Base-by-base conservation (phyloP, 2,329 filamentous ascomycete genomes). In the Thelonectria rubi region DNA sequence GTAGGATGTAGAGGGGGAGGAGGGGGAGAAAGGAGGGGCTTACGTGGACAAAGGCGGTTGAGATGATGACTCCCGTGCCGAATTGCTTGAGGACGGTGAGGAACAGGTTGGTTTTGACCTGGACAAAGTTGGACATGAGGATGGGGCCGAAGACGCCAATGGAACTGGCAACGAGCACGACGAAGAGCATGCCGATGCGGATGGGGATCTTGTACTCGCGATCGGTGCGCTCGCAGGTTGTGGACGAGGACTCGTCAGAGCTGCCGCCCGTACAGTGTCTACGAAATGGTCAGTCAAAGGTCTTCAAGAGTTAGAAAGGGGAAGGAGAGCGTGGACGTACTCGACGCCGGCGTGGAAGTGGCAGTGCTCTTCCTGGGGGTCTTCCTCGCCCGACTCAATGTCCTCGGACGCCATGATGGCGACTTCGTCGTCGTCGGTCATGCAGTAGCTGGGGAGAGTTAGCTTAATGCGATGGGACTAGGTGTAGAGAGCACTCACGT, bases 321-420 rank as follows among this genome's bases (percentile, higher is more conserved):
- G 15, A 5, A 7, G 4, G 5, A 15, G 5, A n/a, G 24, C 24
- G 26, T 6, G 26, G 26, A 58, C 86, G 75, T 78, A 91, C 88
- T 91, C 88, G 26, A 93, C 87, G 24, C 90, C 90, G 3, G 89
- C 90, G 69, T 93, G 90, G 75, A 90, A 91, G 71, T 93, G 91
- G 66, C 89, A 92, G 68, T 86, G 81, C 65, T 70, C 65, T 14
- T 68, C 54, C 3, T 71, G 58, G 6, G 70, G 66, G 5, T 69
- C 62, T 1, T 62, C 53, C 2, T 57, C 48, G 6, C 62, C 64
- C 2, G 69, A 65, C 24, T 70, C 52, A 30, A 69, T 50, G 2
- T 66, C 62, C 6, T 63, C 65, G 0, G 58, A 58, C 0, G 48
- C 46, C 2, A 70, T n/a, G 53, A 70, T 62, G 12, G 60, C 56